A percentile compares a stretch with the other conserved stretches of the same genome.
These are phyloP conservation scores for Epichloe festucae DNA, from an alignment of 2,329 filamentous ascomycete genomes.

Conservation along the genomic window DNA sequence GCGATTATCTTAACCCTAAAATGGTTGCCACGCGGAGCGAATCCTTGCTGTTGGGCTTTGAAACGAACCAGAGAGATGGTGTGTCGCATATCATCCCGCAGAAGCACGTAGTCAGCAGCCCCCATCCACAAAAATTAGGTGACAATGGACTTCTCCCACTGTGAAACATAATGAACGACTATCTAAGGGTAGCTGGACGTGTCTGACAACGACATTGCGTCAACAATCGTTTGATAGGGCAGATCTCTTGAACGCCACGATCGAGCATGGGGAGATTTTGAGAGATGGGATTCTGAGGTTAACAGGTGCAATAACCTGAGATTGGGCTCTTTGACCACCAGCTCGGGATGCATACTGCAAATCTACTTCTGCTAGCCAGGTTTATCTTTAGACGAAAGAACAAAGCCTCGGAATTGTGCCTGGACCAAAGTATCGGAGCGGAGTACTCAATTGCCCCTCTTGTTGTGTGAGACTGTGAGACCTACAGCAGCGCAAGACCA, in stretches of 20 bases:
- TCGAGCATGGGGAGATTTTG: not conserved
- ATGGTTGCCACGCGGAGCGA: too few relatives aligned
- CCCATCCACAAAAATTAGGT: not conserved
- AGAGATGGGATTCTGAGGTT: not conserved
- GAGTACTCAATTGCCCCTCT: slow-evolving; percentile 2
- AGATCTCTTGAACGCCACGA: not conserved
- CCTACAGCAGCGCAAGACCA: slow-evolving; percentile 7
- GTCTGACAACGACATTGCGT: not conserved
- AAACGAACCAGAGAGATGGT: not conserved
- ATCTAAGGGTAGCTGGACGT: not conserved
- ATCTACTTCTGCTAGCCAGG: not conserved
- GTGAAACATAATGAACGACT: not conserved
- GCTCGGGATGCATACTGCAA: not conserved
- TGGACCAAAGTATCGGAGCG: not conserved
- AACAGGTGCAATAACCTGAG: not conserved
- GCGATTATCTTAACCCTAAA: too few relatives aligned
- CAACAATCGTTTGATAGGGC: too few relatives aligned
- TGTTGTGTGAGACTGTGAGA: slow-evolving; percentile 8
- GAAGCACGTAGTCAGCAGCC: not conserved
- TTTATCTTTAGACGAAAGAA: not conserved
- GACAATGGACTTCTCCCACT: not conserved
- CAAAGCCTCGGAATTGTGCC: not conserved
- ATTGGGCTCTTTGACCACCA: not conserved
- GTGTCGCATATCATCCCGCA: not conserved
- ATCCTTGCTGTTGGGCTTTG: too few relatives aligned